Evolutionary conservation across 352 stramenopile species (phyloP).

Genomic region (Phytophthora pini): DNA sequence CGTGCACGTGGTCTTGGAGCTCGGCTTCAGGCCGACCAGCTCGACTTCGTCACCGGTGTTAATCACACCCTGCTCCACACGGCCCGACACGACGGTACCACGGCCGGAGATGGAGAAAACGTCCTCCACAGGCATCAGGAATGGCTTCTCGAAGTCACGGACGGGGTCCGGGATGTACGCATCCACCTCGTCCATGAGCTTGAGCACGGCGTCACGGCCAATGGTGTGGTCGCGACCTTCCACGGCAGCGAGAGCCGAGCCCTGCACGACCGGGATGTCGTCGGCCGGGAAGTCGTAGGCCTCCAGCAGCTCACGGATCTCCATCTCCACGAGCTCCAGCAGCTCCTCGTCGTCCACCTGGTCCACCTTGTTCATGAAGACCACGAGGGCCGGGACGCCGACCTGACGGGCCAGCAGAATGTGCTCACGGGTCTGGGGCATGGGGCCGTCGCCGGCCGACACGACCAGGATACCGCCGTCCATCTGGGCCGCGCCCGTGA

Average conservation of each 20-base stretch:
- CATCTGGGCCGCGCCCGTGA: slow-evolving; percentile 97
- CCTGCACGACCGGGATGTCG: slow-evolving; percentile 95
- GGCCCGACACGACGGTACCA: slow-evolving; percentile 97
- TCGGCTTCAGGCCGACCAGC: slow-evolving; percentile 50
- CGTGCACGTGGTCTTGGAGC: slow-evolving; percentile 63
- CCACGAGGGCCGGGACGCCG: slow-evolving; percentile 90
- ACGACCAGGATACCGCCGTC: slow-evolving; percentile 93
- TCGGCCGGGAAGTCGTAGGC: slow-evolving; percentile 97
- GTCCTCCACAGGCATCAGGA: slow-evolving; percentile 98
- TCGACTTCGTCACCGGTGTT: slow-evolving; percentile 66
- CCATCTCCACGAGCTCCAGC: slow-evolving; percentile 48
- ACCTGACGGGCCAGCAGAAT: slow-evolving; percentile 96
- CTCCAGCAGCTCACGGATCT: slow-evolving; percentile 66
- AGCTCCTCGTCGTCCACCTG: slow-evolving; percentile 44
- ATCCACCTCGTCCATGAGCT: slow-evolving; percentile 94
- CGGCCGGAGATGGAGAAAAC: slow-evolving; percentile 97
- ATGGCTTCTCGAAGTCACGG: slow-evolving; percentile 95
- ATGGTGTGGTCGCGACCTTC: slow-evolving; percentile 90
- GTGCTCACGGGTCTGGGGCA: slow-evolving; percentile 96
- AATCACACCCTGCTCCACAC: slow-evolving; percentile 92
- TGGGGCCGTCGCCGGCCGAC: slow-evolving; percentile 77
- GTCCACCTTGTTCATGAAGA: slow-evolving; percentile 97
- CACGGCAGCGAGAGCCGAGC: slow-evolving; percentile 93
- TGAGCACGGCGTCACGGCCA: slow-evolving; percentile 85
- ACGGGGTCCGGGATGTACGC: slow-evolving; percentile 87